phyloP scores from a whole-genome alignment of 257 asterid species.

The Nicotiana undulata region DNA sequence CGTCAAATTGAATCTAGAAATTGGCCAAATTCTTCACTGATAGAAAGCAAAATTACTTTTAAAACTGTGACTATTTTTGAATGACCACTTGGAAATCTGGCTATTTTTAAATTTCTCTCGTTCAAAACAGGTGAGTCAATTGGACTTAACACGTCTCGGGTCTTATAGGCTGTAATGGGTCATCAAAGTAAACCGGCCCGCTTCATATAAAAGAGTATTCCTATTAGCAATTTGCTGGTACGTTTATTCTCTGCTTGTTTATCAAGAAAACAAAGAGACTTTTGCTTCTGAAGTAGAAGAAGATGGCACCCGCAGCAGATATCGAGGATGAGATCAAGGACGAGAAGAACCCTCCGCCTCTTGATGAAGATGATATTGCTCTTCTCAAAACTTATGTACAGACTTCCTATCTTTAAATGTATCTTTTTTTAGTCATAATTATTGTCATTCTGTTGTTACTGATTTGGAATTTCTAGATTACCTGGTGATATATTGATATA shows the following conservation, averaged over 20 bases:
- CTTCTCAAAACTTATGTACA: constrained; percentile 75
- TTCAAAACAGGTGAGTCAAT: too few relatives aligned
- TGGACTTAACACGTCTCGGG: neutral
- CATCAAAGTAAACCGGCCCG: neutral
- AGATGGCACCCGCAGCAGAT: constrained; percentile 29
- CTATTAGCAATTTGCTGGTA: neutral
- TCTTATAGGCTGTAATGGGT: neutral
- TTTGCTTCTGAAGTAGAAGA: neutral
- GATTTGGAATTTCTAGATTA: too few relatives aligned
- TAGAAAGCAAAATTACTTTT: too few relatives aligned
- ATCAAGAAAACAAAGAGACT: neutral
- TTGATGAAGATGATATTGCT: constrained; percentile 88
- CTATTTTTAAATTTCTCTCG: too few relatives aligned
- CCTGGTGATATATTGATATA: neutral
- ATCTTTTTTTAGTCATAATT: neutral
- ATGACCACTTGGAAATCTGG: too few relatives aligned
- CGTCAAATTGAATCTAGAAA: too few relatives aligned
- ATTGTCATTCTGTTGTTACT: neutral
- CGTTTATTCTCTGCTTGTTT: neutral
- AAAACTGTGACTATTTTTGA: too few relatives aligned
- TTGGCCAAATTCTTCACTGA: too few relatives aligned
- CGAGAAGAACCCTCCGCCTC: constrained; percentile 86
- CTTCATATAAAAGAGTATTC: neutral
- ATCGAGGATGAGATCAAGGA: constrained; percentile 78
- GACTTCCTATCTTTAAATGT: neutral